Evolutionary conservation across 108 stramenopile species (phyloP).

Genomic region (Phaeodactylum tricornutum): DNA sequence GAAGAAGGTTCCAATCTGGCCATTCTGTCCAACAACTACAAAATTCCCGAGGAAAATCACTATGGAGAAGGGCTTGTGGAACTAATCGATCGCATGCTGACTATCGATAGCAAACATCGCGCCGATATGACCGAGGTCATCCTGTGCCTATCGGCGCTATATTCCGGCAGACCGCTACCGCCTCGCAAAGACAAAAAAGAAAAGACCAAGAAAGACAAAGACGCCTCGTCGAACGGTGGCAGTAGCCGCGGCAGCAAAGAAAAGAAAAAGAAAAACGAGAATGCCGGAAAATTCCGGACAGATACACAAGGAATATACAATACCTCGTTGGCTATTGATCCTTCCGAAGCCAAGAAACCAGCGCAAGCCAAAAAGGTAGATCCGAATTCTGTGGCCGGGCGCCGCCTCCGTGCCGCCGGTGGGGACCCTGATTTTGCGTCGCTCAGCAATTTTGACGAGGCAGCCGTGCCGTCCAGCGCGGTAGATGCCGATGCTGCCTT

Average conservation of each 20-base stretch:
- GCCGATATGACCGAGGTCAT: conserved; percentile 88
- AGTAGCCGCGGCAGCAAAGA: conserved; percentile 13
- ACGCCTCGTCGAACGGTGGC: conserved; percentile 3
- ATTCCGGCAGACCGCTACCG: conserved; percentile 64
- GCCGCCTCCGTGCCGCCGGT: conserved; percentile 34
- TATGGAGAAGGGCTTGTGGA: conserved; percentile 73
- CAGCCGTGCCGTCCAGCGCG: not conserved
- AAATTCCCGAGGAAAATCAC: conserved; percentile 75
- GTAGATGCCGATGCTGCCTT: not conserved
- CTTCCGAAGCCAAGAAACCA: conserved; percentile 16
- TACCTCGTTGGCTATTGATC: not conserved
- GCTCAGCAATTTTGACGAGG: conserved; percentile 4
- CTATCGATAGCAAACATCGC: conserved; percentile 59
- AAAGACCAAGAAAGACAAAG: conserved; percentile 19
- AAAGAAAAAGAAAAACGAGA: conserved; percentile 8
- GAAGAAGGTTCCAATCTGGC: conserved; percentile 88
- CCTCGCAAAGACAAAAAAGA: conserved; percentile 39
- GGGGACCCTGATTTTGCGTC: conserved; percentile 1
- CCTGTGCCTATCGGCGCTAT: conserved; percentile 64
- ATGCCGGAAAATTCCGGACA: conserved; percentile 60
- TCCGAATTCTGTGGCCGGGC: conserved; percentile 73
- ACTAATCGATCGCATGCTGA: conserved; percentile 78
- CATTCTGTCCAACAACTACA: conserved; percentile 80
- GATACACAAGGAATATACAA: conserved; percentile 68
- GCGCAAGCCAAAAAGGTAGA: conserved; percentile 65